Conservation (phyloP, 2,329 filamentous ascomycete species). For the Beauveria australis region DNA sequence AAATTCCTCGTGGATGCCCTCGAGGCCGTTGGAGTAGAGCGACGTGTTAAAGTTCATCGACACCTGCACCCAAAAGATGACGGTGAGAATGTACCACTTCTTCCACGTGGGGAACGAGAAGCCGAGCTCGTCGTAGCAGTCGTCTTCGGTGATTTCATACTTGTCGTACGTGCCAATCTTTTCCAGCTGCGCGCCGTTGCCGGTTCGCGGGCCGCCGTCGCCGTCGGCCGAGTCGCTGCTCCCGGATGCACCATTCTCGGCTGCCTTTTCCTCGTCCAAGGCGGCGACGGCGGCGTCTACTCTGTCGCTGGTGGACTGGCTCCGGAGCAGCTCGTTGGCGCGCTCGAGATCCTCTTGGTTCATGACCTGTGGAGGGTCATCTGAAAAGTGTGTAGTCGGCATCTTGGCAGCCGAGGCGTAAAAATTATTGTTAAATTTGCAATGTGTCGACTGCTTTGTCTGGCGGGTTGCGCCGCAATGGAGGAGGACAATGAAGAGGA, state of each 20-base stretch:
- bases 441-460: no score
- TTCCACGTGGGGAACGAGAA: slow-evolving; percentile 51
- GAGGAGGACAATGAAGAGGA: no score
- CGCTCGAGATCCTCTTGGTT: slow-evolving; percentile 26
- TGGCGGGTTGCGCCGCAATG: background rate
- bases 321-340: slow-evolving; percentile 30
- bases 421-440: no score
- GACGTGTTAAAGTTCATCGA: slow-evolving; percentile 77
- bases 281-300: background rate
- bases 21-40: slow-evolving; percentile 61
- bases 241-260: slow-evolving; percentile 6
- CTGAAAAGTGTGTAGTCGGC: slow-evolving; percentile 23
- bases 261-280: slow-evolving; percentile 4
- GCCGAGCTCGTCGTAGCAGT: slow-evolving; percentile 59
- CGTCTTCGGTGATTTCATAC: slow-evolving; percentile 42
- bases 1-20: slow-evolving; percentile 60
- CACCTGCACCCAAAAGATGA: slow-evolving; percentile 66
- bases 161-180: slow-evolving; percentile 32
- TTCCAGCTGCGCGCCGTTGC: slow-evolving; percentile 18
- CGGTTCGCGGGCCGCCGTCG: slow-evolving; percentile 1
- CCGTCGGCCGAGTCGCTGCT: slow-evolving; percentile 25
- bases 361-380: slow-evolving; percentile 30
- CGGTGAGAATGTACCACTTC: slow-evolving; percentile 66
- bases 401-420: background rate
- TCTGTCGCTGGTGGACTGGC: background rate